Percentiles rank a stretch among this genome's conserved stretches.
Evolutionary conservation across 331 rosid species (phyloP).

Genomic region (Telfairia occidentalis): DNA sequence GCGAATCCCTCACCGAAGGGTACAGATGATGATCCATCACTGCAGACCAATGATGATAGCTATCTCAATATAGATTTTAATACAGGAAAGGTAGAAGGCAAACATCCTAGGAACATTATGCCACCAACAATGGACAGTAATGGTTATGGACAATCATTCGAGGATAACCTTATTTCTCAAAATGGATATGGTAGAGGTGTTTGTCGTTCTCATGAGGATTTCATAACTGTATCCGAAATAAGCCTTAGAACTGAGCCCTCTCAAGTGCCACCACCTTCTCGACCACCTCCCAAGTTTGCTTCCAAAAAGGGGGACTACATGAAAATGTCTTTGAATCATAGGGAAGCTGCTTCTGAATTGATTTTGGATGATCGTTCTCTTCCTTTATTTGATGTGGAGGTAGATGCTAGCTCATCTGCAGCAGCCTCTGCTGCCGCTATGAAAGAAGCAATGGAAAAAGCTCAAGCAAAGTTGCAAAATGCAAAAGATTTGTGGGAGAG

Average conservation of each 20-base stretch:
- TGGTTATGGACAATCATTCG: slow-evolving; percentile 27
- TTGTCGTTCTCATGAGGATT: slow-evolving; percentile 33
- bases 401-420: slow-evolving; percentile 75
- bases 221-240: slow-evolving; percentile 59
- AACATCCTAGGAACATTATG: slow-evolving; percentile 24
- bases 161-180: slow-evolving; percentile 27
- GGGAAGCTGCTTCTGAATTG: slow-evolving; percentile 34
- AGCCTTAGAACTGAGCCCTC: slow-evolving; percentile 75
- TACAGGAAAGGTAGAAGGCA: slow-evolving; percentile 36
- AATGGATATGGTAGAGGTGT: slow-evolving; percentile 25
- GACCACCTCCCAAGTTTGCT: slow-evolving; percentile 70
- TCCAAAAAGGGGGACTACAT: slow-evolving; percentile 27
- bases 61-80: slow-evolving; percentile 37
- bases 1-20: slow-evolving; percentile 21
- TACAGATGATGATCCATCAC: slow-evolving; percentile 26
- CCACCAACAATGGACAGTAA: slow-evolving; percentile 23
- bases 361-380: slow-evolving; percentile 39
- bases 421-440: slow-evolving; percentile 55
- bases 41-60: slow-evolving; percentile 42
- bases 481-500: slow-evolving; percentile 57
- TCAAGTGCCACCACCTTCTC: slow-evolving; percentile 77
- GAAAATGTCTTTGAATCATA: slow-evolving; percentile 26
- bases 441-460: slow-evolving; percentile 53
- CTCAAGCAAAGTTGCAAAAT: slow-evolving; percentile 41
- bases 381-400: slow-evolving; percentile 75